A percentile compares a stretch with the other conserved stretches of the same genome.
These are phyloP conservation scores for Cucurbita ficifolia DNA, from an alignment of 306 rosid genomes.

Conservation along the genomic window DNA sequence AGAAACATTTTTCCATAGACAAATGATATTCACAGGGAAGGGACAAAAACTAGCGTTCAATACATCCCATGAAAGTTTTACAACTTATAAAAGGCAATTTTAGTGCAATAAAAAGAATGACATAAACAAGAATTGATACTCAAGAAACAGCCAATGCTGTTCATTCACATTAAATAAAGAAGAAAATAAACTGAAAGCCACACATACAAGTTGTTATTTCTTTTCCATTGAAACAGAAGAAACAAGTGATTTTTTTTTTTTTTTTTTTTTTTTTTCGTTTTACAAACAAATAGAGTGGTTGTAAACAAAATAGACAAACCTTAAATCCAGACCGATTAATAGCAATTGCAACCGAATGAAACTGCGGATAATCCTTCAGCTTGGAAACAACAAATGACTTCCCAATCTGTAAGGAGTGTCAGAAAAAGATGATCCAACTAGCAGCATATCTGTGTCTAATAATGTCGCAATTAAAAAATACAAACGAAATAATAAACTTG, in stretches of 20 bases:
- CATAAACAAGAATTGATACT: neutral
- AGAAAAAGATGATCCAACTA: constrained; percentile 9
- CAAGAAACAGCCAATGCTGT: neutral
- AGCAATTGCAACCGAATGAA: constrained; percentile 76
- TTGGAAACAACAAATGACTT: constrained; percentile 71
- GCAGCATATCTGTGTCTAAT: neutral
- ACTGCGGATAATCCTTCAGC: constrained; percentile 92
- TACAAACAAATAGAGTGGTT: neutral
- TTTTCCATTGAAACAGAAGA: neutral
- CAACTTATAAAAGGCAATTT: no score
- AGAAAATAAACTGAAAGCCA: neutral
- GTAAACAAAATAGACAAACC: constrained; percentile 29
- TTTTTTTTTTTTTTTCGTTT: neutral
- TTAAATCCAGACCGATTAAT: constrained; percentile 73
- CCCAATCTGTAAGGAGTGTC: constrained; percentile 53
- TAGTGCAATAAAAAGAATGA: neutral
- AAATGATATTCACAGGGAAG: neutral
- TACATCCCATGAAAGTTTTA: no score
- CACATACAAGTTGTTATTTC: neutral
- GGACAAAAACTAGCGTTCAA: no score
- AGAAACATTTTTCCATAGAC: neutral
- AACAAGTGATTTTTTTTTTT: no score
- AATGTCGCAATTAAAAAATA: neutral
- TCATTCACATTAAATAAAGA: neutral
- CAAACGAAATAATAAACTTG: neutral